These are phyloP conservation scores for Saprolegnia diclina DNA, from an alignment of 352 stramenopile genomes.

Conservation along the genomic window DNA sequence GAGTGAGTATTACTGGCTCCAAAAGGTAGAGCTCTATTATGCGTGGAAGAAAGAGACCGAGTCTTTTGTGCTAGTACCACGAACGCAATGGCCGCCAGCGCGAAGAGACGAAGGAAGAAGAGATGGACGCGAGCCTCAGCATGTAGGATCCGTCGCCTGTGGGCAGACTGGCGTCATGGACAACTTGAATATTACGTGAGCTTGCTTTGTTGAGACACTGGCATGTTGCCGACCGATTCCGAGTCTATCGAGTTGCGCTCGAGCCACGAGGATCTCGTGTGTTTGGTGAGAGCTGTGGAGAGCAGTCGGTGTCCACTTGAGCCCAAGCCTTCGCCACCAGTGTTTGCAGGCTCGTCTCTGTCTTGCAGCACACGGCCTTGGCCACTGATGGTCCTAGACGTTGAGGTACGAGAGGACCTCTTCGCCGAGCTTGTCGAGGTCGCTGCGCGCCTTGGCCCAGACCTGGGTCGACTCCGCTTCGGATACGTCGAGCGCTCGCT, in stretches of 20 bases:
- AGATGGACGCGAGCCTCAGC: constrained; percentile 13
- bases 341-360: too few species aligned
- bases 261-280: too few species aligned
- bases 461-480: neutral
- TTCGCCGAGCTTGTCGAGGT: constrained; percentile 24
- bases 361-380: constrained; percentile 44
- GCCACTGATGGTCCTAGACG: constrained; percentile 68
- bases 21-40: constrained; percentile 51
- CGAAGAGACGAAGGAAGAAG: constrained; percentile 23
- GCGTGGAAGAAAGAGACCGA: neutral
- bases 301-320: too few species aligned
- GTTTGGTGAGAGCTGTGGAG: too few species aligned
- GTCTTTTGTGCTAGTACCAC: constrained; percentile 18
- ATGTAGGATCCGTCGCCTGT: neutral
- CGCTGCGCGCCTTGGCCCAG: neutral
- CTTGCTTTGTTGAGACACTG: too few species aligned
- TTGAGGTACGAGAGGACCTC: constrained; percentile 62
- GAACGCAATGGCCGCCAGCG: neutral
- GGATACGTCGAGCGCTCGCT: constrained; percentile 5
- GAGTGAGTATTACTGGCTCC: constrained; percentile 86
- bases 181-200: too few species aligned
- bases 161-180: too few species aligned
- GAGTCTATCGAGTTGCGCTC: too few species aligned
- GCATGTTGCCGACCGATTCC: too few species aligned
- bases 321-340: too few species aligned